Base-by-base conservation (phyloP, 495 filamentous ascomycete genomes). In the Hypoxylon cercidicola region DNA sequence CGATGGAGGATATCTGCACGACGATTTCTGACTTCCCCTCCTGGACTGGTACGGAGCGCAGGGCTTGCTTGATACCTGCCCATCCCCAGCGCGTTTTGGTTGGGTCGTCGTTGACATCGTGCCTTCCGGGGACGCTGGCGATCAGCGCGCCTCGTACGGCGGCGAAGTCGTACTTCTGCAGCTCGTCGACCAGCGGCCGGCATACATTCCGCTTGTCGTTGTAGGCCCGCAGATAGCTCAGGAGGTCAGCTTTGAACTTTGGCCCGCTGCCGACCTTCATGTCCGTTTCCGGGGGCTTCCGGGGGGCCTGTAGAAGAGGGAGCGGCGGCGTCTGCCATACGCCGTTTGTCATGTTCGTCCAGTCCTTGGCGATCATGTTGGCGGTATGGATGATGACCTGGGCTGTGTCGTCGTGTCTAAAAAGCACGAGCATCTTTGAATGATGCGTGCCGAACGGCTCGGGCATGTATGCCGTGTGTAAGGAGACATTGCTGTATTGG, bases 321-420 rank as follows among this genome's bases (percentile, higher is more conserved):
- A 97, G 86, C 0, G 87, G 73, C 16, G 92, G 93, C 7, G 92
- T 93, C 25, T 78, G 80, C 93, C 93, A 97, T 18, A 88, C 85
- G 1, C 88, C 93, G 70, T 97, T 92, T 0, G 86, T 88, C 91
- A 97, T 90, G 66, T 93, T 93, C 7, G 77, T 80, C 93, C 93
- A 97, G 77, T 97, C 93, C 45, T 85, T 82, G 19, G 80, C 72
- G 41, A 97, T 93, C 86, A 97, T 90, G 64, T 97, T 97, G 10
- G 92, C 92, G 0, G 93, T 97, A 61, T 95, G 91, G 37, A 97
- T 94, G 15, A 96, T 75, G 13, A 97, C 77, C 80, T 96, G 90
- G 3, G 90, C 91, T 0, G 81, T 81, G 60, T 89, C 85, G 72
- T 96, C 92, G 72, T 90, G 87, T 8, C 91, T 82, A 47, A 97